phyloP scores from a whole-genome alignment of 1,284 basidiomycete species.

The Fomitopsis betulina region DNA sequence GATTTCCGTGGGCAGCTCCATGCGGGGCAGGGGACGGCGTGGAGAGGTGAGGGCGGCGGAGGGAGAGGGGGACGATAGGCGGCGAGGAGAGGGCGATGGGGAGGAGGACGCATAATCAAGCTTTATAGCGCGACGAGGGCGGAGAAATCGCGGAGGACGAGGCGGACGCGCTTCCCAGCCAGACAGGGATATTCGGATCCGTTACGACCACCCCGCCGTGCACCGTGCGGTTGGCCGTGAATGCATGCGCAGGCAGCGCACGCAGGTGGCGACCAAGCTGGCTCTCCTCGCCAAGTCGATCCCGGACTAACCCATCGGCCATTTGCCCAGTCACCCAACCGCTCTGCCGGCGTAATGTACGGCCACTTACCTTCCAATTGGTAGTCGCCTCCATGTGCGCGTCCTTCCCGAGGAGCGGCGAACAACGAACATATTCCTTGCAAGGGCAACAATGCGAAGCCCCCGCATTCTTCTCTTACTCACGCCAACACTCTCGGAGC shows the following conservation, averaged over 20 bases:
- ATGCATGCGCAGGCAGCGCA: too few species aligned
- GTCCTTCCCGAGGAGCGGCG: not conserved
- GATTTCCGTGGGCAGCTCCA: conserved; percentile 52
- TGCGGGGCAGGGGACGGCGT: not conserved
- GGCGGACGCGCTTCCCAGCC: conserved; percentile 18
- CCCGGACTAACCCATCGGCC: not conserved
- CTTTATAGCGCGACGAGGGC: conserved; percentile 13
- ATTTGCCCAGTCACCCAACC: not conserved
- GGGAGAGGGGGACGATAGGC: not conserved
- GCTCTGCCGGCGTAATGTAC: not conserved
- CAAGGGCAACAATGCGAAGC: not conserved
- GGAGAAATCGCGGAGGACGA: conserved; percentile 27
- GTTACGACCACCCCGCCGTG: not conserved
- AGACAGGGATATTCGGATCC: not conserved
- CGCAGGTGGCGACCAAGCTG: not conserved
- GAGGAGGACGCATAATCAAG: conserved; percentile 8
- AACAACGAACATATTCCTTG: not conserved
- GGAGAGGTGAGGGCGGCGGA: not conserved
- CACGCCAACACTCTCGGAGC: not conserved
- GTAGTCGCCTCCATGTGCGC: not conserved
- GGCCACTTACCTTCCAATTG: not conserved
- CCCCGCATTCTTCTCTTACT: not conserved
- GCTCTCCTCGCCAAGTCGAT: not conserved
- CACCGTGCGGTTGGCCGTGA: not conserved
- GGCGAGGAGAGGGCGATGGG: conserved; percentile 16